Percentiles rank a stretch among this genome's conserved stretches.
phyloP scores from a whole-genome alignment of 129 eudicot species.

The Tanacetum coccineum region DNA sequence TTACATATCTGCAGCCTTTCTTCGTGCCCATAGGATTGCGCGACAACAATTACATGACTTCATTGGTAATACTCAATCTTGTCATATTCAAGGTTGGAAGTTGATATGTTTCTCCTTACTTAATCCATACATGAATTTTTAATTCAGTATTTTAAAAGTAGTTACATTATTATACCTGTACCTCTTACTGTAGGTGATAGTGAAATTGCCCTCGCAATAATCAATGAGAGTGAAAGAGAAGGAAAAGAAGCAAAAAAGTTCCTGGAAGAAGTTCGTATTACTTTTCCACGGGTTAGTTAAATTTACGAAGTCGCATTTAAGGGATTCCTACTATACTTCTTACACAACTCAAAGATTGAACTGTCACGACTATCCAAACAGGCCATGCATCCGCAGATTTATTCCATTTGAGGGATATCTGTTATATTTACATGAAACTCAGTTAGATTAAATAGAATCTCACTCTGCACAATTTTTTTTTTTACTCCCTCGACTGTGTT shows the following conservation, averaged over 20 bases:
- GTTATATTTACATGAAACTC: no score
- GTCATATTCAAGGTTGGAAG: neutral
- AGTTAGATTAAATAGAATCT: no score
- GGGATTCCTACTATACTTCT: no score
- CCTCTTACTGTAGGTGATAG: slow-evolving; percentile 52
- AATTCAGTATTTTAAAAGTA: no score
- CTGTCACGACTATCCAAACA: no score
- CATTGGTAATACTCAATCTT: slow-evolving; percentile 50
- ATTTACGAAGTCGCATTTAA: neutral
- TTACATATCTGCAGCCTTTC: slow-evolving; percentile 89
- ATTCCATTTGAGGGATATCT: no score
- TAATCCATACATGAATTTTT: neutral
- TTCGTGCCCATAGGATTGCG: slow-evolving; percentile 87
- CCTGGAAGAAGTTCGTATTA: slow-evolving; percentile 77
- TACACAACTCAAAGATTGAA: no score
- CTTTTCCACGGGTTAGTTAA: slow-evolving; percentile 79
- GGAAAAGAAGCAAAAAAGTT: slow-evolving; percentile 75
- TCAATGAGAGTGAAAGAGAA: slow-evolving; percentile 79
- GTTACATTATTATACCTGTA: neutral
- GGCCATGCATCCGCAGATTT: no score
- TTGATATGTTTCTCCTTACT: neutral
- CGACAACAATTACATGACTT: slow-evolving; percentile 79
- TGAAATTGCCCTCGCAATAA: slow-evolving; percentile 61
- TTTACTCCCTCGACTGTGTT: no score
- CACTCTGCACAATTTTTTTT: no score